phyloP scores from a whole-genome alignment of 1,284 basidiomycete species.

The Sanghuangporus weigelae region DNA sequence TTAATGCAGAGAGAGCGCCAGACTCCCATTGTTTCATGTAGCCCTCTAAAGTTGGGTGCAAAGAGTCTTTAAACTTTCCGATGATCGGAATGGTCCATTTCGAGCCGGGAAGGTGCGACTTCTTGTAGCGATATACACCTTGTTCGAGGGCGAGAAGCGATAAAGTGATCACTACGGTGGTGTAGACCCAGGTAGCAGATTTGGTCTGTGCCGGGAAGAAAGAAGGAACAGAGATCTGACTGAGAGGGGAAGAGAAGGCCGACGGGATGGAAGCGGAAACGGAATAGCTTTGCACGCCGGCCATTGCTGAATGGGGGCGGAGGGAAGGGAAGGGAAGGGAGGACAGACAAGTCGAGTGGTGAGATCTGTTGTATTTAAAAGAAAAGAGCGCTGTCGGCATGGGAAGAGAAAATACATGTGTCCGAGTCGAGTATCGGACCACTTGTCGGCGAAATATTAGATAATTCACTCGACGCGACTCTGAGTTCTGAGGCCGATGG shows the following conservation, averaged over 20 bases:
- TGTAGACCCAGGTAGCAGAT: constrained; percentile 55
- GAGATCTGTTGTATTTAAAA: not conserved
- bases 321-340: not conserved
- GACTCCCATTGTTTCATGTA: constrained; percentile 90
- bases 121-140: constrained; percentile 82
- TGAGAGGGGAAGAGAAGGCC: not conserved
- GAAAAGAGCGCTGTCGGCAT: too few relatives aligned
- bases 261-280: constrained; percentile 9
- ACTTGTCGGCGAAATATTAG: not conserved
- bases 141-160: constrained; percentile 77
- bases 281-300: constrained; percentile 5
- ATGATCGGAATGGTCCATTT: constrained; percentile 93
- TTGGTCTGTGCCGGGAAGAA: not conserved
- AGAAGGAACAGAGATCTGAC: constrained; percentile 10
- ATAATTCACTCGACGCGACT: not conserved
- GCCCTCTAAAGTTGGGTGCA: constrained; percentile 82
- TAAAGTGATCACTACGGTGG: constrained; percentile 54
- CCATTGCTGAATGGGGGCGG: not conserved
- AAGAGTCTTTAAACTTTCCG: constrained; percentile 87
- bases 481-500: too few relatives aligned
- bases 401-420: too few relatives aligned
- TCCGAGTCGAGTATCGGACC: not conserved
- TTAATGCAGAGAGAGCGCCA: constrained; percentile 79
- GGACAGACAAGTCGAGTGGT: not conserved
- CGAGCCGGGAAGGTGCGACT: constrained; percentile 79